Base-by-base conservation (phyloP, 768 basidiomycete genomes). In the Lactifluus hygrophoroides region DNA sequence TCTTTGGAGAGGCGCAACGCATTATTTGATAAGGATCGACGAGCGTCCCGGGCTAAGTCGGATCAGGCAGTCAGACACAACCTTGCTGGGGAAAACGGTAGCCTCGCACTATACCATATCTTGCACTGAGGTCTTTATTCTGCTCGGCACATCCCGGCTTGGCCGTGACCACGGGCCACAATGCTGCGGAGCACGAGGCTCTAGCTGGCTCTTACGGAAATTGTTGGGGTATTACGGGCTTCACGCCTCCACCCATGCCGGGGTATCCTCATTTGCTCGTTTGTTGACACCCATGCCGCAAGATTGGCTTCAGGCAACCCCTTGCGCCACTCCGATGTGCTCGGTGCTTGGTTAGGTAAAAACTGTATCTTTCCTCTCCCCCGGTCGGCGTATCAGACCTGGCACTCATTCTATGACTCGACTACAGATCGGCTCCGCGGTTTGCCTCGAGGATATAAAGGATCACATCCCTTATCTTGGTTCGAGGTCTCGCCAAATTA, bases 11-110 rank as follows among this genome's bases (percentile, higher is more conserved):
- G 47, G 53, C 53, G 43, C 34, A 45, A 42, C 8, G 34, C 44
- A 30, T 17, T 45, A n/a, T 30, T 51, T 34, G 35, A 60, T 56
- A 46, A 56, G 35, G 59, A 56, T 60, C 37, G 48, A 46, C 59
- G 49, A 46, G 35, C 43, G 48, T 46, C 49, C 17, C 11, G 25
- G 17, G 34, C 48, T 50, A 48, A 49, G 37, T 49, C 25, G 44
- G 48, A 45, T 60, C 49, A 43, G 42, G 42, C 30, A 49, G 40
- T 42, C 42, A 38, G 10, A 27, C 25, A 28, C 23, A 21, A 51
- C 49, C 42, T 51, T 25, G n/a, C 50, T 48, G 48, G 43, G 35
- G 44, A 55, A 35, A 53, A 30, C 8, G 21, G 49, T 28, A 7
- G 28, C 53, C 21, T 37, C 35, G 32, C 34, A 55, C 38, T 25